Evolutionary conservation across 2,329 filamentous ascomycete species (phyloP), one percentile per base, ranked within the genome.

Genomic region (Endocalyx cinctus): DNA sequence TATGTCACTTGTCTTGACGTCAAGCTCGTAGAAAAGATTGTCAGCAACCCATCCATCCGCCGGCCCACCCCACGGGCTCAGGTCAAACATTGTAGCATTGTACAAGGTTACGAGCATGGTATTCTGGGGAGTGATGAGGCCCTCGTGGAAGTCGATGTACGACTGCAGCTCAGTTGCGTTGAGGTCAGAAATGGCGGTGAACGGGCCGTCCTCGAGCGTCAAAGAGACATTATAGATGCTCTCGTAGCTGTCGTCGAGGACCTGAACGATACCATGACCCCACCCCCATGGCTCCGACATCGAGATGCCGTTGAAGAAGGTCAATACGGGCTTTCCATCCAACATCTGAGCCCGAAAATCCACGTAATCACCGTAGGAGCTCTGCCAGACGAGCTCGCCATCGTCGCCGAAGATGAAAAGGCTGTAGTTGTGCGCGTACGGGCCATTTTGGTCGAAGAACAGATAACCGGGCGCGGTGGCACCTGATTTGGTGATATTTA

Each of bases 21-120:
- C 62, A n/a, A 69, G 50, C 38, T 68, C 64, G 35, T 58, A 64
- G 34, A 67, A 55, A 20, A 63, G 36, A 14, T 50, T 52, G 38
- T 67, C 61, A 12, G 44, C 39, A 5, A 59, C 47, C 51, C 53
- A 62, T 5, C 55, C 57, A 34, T 60, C 43, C 11, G 29, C 25
- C 2, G 54, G 50, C 1, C 58, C 59, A 20, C 52, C 51, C n/a
- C 60, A 32, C 5, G 47, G 43, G 8, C 50, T 55, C 18, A 63
- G 46, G 33, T 62, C 51, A 6, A 40, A 34, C 17, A 30, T 40
- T 2, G 53, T 57, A 18, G 50, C 47, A 32, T 61, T 58, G 38
- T 53, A 53, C 2, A 42, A 45, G 3, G 48, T 54, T 5, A 54
- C 45, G 5, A 58, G 33, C 16, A 62, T 51, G 4, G 55, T 55